Conservation (phyloP, 2,329 filamentous ascomycete species). For the Botryotinia narcissicola region DNA sequence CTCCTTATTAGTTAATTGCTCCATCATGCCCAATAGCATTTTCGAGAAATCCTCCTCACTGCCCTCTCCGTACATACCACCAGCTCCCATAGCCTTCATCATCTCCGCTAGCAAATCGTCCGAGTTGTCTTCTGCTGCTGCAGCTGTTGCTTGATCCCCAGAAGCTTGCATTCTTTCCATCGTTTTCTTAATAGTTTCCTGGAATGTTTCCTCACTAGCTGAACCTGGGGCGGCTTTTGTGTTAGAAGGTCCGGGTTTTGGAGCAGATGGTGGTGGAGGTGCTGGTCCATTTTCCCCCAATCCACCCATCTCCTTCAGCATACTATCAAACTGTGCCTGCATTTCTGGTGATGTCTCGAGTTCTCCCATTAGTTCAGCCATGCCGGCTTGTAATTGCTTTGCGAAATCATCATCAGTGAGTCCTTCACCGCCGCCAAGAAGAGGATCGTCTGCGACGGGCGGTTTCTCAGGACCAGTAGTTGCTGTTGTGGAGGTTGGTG, state of each 20-base stretch:
- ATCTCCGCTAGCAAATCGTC: conserved; percentile 90
- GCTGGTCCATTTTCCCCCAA: conserved; percentile 42
- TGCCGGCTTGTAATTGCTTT: conserved; percentile 82
- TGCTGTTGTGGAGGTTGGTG: conserved; percentile 28
- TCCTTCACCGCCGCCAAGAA: conserved; percentile 38
- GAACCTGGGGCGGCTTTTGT: conserved; percentile 22
- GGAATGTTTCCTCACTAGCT: conserved; percentile 66
- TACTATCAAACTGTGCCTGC: conserved; percentile 73
- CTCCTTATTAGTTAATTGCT: conserved; percentile 96
- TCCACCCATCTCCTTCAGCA: conserved; percentile 69
- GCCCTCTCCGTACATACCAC: conserved; percentile 54
- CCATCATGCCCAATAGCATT: conserved; percentile 97
- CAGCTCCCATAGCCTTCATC: conserved; percentile 79
- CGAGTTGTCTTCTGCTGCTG: conserved; percentile 63
- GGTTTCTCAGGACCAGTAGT: conserved; percentile 33
- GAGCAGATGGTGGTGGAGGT: conserved; percentile 21
- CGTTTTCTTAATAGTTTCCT: conserved; percentile 87
- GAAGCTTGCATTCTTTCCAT: conserved; percentile 96
- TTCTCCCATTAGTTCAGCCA: conserved; percentile 78
- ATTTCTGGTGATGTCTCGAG: conserved; percentile 67
- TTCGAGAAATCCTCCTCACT: conserved; percentile 87
- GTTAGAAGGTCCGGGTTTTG: conserved; percentile 23
- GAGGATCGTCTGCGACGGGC: conserved; percentile 28
- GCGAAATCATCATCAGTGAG: conserved; percentile 75
- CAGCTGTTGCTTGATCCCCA: conserved; percentile 77